These are phyloP conservation scores for Colletotrichum lentis DNA, from an alignment of 2,329 filamentous ascomycete genomes.

Conservation along the genomic window DNA sequence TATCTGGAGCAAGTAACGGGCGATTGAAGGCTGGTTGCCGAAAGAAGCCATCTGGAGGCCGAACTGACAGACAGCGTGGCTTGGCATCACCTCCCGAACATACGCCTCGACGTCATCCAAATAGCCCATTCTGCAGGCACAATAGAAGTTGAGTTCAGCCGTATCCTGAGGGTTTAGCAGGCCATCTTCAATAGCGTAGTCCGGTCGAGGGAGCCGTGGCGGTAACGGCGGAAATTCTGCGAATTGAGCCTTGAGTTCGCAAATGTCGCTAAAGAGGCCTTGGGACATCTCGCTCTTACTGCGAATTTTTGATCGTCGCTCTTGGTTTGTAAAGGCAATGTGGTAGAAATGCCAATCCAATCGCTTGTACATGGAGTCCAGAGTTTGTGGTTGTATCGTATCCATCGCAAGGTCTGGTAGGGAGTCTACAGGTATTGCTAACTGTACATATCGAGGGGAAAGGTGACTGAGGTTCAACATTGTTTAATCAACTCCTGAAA, in stretches of 20 bases:
- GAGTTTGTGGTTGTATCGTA: background rate
- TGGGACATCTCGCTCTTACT: background rate
- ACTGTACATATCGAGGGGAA: too few relatives aligned
- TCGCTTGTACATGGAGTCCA: background rate
- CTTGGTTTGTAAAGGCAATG: background rate
- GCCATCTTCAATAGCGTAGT: background rate
- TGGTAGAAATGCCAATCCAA: background rate
- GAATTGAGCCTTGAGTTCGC: slow-evolving; percentile 2
- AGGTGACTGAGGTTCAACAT: too few relatives aligned
- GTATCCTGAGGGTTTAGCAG: background rate
- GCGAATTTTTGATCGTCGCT: background rate
- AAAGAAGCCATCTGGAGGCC: slow-evolving; percentile 14
- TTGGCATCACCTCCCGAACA: background rate
- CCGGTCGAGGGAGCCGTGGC: slow-evolving; percentile 2
- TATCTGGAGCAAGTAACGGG: background rate
- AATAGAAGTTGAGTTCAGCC: background rate
- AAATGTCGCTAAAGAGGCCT: background rate
- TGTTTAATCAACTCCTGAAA: too few relatives aligned
- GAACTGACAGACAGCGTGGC: slow-evolving; percentile 11
- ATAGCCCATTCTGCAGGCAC: background rate
- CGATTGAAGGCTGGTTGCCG: slow-evolving; percentile 10
- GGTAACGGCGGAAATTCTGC: background rate
- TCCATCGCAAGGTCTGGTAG: background rate
- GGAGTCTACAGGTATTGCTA: too few relatives aligned
- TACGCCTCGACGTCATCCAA: background rate